Conservation (phyloP, 257 asterid genomes). For the Lithospermum erythrorhizon region DNA sequence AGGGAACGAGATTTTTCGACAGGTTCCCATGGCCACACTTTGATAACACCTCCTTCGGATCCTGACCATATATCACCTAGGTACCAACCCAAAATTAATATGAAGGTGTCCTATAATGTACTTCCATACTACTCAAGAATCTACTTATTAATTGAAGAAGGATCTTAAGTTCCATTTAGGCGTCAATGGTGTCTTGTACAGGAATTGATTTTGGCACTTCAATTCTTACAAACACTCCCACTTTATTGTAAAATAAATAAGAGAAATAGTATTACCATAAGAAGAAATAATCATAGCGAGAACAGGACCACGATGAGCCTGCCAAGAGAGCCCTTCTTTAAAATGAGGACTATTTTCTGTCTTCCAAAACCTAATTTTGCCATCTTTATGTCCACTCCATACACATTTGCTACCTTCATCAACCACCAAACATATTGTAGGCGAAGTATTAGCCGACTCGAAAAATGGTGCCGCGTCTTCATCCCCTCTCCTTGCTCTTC, state of each 20-base stretch:
- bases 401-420: constrained; percentile 57
- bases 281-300: constrained; percentile 50
- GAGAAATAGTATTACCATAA: constrained; percentile 34
- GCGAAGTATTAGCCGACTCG: constrained; percentile 48
- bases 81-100: neutral
- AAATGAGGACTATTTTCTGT: constrained; percentile 33
- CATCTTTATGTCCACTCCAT: constrained; percentile 86
- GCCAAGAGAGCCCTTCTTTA: constrained; percentile 65
- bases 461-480: constrained; percentile 74
- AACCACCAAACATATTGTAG: constrained; percentile 47
- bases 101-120: neutral
- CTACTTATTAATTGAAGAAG: too few species aligned
- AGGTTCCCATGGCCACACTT: constrained; percentile 73
- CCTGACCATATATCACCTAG: constrained; percentile 85
- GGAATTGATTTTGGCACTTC: too few species aligned
- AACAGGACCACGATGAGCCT: constrained; percentile 66
- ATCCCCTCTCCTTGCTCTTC: constrained; percentile 61
- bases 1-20: constrained; percentile 53
- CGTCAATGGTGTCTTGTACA: too few species aligned
- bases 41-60: constrained; percentile 52
- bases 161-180: too few species aligned
- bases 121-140: too few species aligned
- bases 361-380: constrained; percentile 66
- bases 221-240: too few species aligned
- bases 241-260: neutral